Conservation (phyloP, 179 eudicot genomes). For the Carnegiea gigantea region DNA sequence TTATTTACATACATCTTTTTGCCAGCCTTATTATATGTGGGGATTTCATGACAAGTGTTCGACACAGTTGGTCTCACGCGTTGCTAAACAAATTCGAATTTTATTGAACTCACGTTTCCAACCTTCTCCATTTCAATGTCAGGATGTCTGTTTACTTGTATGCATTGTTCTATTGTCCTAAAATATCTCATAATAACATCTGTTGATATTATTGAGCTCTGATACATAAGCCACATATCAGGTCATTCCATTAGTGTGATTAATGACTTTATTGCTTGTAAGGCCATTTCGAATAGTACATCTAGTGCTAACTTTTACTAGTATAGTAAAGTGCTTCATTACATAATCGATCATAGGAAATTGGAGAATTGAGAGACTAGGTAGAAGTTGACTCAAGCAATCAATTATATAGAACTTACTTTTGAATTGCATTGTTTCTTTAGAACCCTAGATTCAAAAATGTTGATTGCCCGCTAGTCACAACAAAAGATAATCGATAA, state of each 20-base stretch:
- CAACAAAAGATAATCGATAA: no score
- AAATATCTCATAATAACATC: no score
- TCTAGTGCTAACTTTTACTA: neutral
- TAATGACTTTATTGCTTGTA: neutral
- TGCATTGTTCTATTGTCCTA: neutral
- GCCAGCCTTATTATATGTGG: neutral
- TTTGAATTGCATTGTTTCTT: neutral
- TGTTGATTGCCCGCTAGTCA: no score
- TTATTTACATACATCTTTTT: neutral
- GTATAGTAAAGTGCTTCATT: neutral
- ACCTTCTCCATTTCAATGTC: neutral
- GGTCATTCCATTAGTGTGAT: neutral
- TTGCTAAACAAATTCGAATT: neutral
- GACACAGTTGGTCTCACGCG: neutral
- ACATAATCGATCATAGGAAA: neutral
- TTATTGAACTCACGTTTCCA: neutral
- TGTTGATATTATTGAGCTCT: neutral
- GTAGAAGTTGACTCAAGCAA: neutral
- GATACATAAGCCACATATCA: neutral
- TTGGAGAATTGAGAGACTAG: neutral
- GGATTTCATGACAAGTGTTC: neutral
- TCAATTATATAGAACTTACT: neutral
- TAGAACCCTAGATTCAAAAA: no score
- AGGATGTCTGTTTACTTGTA: neutral
- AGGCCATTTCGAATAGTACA: neutral